phyloP scores from a whole-genome alignment of 768 basidiomycete genomes.

The Russula abietina region DNA sequence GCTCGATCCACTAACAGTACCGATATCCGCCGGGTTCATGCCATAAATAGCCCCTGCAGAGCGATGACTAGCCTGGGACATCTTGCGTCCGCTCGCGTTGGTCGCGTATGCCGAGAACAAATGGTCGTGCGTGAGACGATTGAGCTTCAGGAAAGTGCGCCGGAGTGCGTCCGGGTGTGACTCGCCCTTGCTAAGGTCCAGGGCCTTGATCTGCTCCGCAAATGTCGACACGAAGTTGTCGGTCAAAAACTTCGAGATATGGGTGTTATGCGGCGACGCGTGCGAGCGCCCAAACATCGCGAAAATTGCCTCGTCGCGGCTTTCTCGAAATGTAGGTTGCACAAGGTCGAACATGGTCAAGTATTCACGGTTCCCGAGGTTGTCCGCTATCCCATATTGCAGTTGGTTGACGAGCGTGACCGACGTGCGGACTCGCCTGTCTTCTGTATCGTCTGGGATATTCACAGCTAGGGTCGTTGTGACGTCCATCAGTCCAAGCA shows the following conservation, averaged over 20 bases:
- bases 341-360: conserved; percentile 92
- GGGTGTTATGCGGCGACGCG: conserved; percentile 53
- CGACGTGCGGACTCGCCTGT: conserved; percentile 88
- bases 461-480: conserved; percentile 52
- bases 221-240: conserved; percentile 72
- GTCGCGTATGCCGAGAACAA: conserved; percentile 42
- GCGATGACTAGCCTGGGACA: conserved; percentile 49
- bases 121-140: conserved; percentile 71
- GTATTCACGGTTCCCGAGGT: conserved; percentile 70
- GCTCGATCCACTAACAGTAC: conserved; percentile 42
- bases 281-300: conserved; percentile 89
- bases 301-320: conserved; percentile 79
- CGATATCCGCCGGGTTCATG: conserved; percentile 33
- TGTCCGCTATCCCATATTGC: conserved; percentile 96
- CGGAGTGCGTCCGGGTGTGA: conserved; percentile 71
- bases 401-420: conserved; percentile 82
- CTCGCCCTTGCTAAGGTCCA: conserved; percentile 41
- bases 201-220: conserved; percentile 46
- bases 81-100: conserved; percentile 46
- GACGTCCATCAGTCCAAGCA: conserved; percentile 98
- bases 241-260: conserved; percentile 75
- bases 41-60: conserved; percentile 28
- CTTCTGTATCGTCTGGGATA: conserved; percentile 79
- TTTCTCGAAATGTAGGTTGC: conserved; percentile 72
- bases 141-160: conserved; percentile 81